These are phyloP conservation scores for Microdochium nivale DNA, from an alignment of 2,329 filamentous ascomycete genomes.

Conservation along the genomic window DNA sequence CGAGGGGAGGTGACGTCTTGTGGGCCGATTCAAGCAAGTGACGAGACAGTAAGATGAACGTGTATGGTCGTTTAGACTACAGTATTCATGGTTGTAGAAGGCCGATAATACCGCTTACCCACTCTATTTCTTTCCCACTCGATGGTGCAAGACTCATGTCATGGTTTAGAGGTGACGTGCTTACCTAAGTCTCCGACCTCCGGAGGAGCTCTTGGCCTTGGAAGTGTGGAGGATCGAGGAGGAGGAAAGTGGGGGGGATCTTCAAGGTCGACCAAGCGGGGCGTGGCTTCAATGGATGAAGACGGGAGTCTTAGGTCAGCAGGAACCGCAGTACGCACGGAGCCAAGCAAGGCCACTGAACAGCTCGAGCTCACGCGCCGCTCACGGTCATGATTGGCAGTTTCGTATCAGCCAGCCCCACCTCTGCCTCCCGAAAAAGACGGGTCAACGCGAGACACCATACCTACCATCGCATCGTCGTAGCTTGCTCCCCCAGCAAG, in stretches of 20 bases:
- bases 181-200: slow-evolving; percentile 14
- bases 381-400: not conserved
- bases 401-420: not conserved
- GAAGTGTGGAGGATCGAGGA: no score
- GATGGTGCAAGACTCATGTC: not conserved
- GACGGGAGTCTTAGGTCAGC: not conserved
- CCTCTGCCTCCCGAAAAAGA: not conserved
- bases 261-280: no score
- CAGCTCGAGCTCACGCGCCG: not conserved
- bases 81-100: not conserved
- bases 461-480: not conserved
- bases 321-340: no score
- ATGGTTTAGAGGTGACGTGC: not conserved
- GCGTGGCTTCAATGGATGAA: no score
- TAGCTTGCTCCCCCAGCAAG: not conserved
- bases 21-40: not conserved
- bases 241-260: no score
- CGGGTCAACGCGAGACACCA: not conserved
- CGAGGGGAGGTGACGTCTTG: not conserved
- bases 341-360: not conserved
- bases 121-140: not conserved
- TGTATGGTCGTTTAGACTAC: no score
- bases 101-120: slow-evolving; percentile 1
- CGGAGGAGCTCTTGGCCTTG: not conserved
- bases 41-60: no score